Evolutionary conservation across 2,329 filamentous ascomycete species (phyloP).

Genomic region (Verticillium zaregamsianum): DNA sequence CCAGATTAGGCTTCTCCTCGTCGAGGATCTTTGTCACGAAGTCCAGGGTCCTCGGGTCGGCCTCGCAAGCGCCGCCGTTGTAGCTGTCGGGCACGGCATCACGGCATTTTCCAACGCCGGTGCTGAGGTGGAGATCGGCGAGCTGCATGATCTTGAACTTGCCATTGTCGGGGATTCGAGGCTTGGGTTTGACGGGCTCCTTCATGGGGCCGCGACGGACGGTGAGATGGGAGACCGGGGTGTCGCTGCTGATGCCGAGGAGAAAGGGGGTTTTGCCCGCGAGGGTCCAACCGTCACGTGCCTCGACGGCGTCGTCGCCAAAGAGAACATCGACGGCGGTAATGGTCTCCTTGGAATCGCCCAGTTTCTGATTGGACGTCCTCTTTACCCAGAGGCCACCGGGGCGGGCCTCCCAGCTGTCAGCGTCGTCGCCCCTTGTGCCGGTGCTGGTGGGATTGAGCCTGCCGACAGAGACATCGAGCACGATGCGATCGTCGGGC

Average conservation of each 20-base stretch:
- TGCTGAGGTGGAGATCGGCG: slow-evolving; percentile 91
- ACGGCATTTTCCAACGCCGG: slow-evolving; percentile 78
- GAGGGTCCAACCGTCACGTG: slow-evolving; percentile 78
- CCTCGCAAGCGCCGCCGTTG: slow-evolving; percentile 77
- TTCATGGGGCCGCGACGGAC: slow-evolving; percentile 67
- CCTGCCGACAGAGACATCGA: slow-evolving; percentile 73
- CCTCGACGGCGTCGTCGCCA: slow-evolving; percentile 87
- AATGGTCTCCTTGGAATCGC: slow-evolving; percentile 69
- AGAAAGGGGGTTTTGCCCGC: slow-evolving; percentile 65
- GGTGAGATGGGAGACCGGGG: slow-evolving; percentile 70
- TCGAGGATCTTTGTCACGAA: slow-evolving; percentile 82
- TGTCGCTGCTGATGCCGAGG: slow-evolving; percentile 57
- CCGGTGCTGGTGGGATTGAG: slow-evolving; percentile 60
- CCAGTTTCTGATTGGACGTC: slow-evolving; percentile 65
- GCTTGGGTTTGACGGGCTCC: slow-evolving; percentile 64
- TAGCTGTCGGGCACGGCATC: slow-evolving; percentile 75
- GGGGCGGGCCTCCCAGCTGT: slow-evolving; percentile 73
- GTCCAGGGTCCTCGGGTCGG: slow-evolving; percentile 85
- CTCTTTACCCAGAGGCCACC: slow-evolving; percentile 80
- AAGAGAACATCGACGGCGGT: slow-evolving; percentile 85
- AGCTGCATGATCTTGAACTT: slow-evolving; percentile 97
- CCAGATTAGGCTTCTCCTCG: slow-evolving; percentile 88
- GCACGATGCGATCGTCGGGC: slow-evolving; percentile 69
- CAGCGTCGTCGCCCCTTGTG: slow-evolving; percentile 48
- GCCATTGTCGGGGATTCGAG: slow-evolving; percentile 79